phyloP scores from a whole-genome alignment of 768 basidiomycete genomes.

The Mycena maculata region DNA sequence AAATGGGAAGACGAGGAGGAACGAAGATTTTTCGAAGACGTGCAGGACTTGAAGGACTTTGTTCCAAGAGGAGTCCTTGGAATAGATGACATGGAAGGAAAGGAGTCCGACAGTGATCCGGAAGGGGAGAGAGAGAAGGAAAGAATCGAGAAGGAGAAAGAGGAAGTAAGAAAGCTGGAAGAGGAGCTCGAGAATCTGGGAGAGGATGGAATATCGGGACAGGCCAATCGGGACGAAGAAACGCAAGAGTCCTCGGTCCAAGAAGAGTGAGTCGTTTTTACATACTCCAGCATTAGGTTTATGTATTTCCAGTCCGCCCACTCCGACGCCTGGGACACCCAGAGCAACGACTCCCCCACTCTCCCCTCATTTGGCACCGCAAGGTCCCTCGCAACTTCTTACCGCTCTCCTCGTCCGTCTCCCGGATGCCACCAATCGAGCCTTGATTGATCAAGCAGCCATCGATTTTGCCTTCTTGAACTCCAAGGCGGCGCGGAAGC shows the following conservation, averaged over 20 bases:
- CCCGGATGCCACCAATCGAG: slow-evolving; percentile 93
- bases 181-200: slow-evolving; percentile 78
- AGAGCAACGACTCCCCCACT: slow-evolving; percentile 68
- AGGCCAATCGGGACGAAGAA: slow-evolving; percentile 50
- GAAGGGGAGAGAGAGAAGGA: slow-evolving; percentile 66
- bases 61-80: slow-evolving; percentile 91
- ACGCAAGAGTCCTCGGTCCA: slow-evolving; percentile 6
- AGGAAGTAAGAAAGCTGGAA: slow-evolving; percentile 80
- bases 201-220: slow-evolving; percentile 46
- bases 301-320: slow-evolving; percentile 52
- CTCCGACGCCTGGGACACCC: slow-evolving; percentile 77
- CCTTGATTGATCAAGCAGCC: slow-evolving; percentile 91
- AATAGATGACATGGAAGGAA: slow-evolving; percentile 61
- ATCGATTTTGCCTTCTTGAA: slow-evolving; percentile 97
- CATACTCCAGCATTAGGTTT: slow-evolving; percentile 35
- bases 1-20: slow-evolving; percentile 99
- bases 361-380: slow-evolving; percentile 80
- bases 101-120: slow-evolving; percentile 49
- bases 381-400: slow-evolving; percentile 93
- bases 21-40: slow-evolving; percentile 90
- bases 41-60: slow-evolving; percentile 91
- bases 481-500: slow-evolving; percentile 94
- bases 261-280: slow-evolving; percentile 52
- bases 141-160: slow-evolving; percentile 68
- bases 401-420: slow-evolving; percentile 91